Evolutionary conservation across 1,284 basidiomycete genomes (phyloP), one percentile per base, ranked within the genome.

Genomic region (Cystobasidium pallidum): DNA sequence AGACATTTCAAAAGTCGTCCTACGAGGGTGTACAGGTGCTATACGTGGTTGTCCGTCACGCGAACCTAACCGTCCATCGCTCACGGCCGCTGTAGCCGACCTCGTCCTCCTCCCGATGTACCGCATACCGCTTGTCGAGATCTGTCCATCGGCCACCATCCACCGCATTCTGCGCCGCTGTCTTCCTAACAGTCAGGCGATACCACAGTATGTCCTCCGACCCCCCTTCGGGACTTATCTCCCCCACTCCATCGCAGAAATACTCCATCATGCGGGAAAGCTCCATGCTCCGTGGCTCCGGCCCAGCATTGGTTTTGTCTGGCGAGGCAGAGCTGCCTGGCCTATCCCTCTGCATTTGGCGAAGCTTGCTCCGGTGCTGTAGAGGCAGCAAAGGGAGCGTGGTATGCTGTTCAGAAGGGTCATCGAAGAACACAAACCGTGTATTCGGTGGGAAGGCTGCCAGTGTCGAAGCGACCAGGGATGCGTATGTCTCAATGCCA

Each of bases 31-130:
- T 41, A 28, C 7, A 58, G 28, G 21, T 13, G 30, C n/a, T n/a
- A n/a, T n/a, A n/a, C n/a, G n/a, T n/a, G n/a, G n/a, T n/a, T n/a
- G n/a, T n/a, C n/a, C 17, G 1, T 59, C 52, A 68, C 19, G 34
- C 34, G 28, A 71, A 71, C 19, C 59, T 41, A 17, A 71, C 68
- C 11, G 30, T 34, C 32, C 59, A 63, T 13, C 68, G 30, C 36
- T 71, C 68, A 19, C 68, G 61, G 21, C 68, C 68, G 52, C 68
- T 71, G 49, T 64, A 64, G 13, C 68, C 68, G 21, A 8, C 51
- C 11, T 64, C 68, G 39, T 71, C 68, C 32, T 47, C 30, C n/a
- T 30, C 61, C 36, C 36, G 51, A 32, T 64, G 36, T 8, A 71
- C 68, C 17, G 68, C 68, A 34, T 71, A 71, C 39, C 68, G 28